Evolutionary conservation across 164 flowering plant species (phyloP), one percentile per base, ranked within the genome.

Genomic region (Annona cherimola): DNA sequence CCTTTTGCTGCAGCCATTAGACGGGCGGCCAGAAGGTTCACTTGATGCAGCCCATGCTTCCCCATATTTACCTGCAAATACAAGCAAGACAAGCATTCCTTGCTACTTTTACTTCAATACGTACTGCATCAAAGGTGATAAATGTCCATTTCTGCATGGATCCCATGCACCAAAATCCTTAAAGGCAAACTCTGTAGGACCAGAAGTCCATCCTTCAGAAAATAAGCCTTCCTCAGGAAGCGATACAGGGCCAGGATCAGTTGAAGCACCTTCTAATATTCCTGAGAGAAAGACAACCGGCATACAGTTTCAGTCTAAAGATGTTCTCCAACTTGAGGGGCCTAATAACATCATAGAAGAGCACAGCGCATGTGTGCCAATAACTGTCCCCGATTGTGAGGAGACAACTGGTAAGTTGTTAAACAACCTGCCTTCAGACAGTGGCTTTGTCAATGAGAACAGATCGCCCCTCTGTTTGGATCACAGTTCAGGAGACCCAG

Each of bases 81-180:
- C 66, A 8, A 82, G 63, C 81, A 88, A 90, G 83, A 76, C 84
- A 42, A 78, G 62, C 43, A 75, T 80, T 19, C 97, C 94, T 26
- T 91, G 97, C 72, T 89, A 84, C 70, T 91, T 80, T 76, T 88
- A 81, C 75, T 83, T 69, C 71, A 88, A 80, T 73, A 86, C 88
- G 5, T 84, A 76, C 76, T 90, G 96, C 80, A 83, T 81, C 68
- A 90, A 85, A 82, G 97, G 94, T 43, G 88, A 89, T 8, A 76
- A 54, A 69, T 91, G 97, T 78, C 71, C 83, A 42, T 91, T 85
- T 76, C 63, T 81, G 72, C 94, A 91, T 75, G 88, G 79, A 45
- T 41, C 69, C 4, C 42, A 83, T 76, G 42, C 76, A 63, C 46
- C 18, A 67, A 81, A 80, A 67, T 60, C 77, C 61, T 20, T 61